Evolutionary conservation across 2,329 filamentous ascomycete genomes (phyloP), one percentile per base, ranked within the genome.

Genomic region (Cadophora gregata): DNA sequence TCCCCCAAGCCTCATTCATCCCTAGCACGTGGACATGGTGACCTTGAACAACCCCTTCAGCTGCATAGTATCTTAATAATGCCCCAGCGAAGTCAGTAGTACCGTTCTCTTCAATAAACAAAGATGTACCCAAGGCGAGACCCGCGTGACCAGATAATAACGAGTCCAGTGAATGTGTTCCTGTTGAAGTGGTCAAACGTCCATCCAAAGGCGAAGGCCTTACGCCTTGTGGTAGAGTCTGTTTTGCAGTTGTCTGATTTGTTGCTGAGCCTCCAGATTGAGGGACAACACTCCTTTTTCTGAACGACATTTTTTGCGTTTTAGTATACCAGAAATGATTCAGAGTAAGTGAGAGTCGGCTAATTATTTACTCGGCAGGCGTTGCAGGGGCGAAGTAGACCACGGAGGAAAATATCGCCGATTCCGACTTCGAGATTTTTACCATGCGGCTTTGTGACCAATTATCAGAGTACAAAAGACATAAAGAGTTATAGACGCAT

Each of bases 71-170:
- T 64, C 92, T 87, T 53, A 97, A 80, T 66, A 98, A 81, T 29
- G 92, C 87, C 1, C 94, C 93, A 0, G 92, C 89, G 81, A 97
- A 99, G 78, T 99, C 96, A 0, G 96, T 99, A 0, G 95, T 97
- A 0, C 95, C 95, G 65, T 89, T 90, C 75, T 99, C 96, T 76
- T 95, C 92, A 36, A 97, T 82, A 5, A 99, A 80, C 0, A 98
- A 76, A 0, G 89, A 92, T 21, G 88, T 93, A 0, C 96, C 96
- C 7, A 98, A 83, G 0, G 92, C 88, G 4, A 98, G 82, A 0
- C 96, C 96, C 4, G 90, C 87, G 80, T 98, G 95, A 0, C 95
- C 93, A 48, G 93, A 93, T 1, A 99, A 83, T 21, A 97, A 83
- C 67, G 88, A 87, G 75, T 99, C 96, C 48, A 99, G 82, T 21